Percentiles rank a stretch among this genome's conserved stretches.
Conservation (phyloP, 2,329 filamentous ascomycete species). For the Exophiala sideris region DNA sequence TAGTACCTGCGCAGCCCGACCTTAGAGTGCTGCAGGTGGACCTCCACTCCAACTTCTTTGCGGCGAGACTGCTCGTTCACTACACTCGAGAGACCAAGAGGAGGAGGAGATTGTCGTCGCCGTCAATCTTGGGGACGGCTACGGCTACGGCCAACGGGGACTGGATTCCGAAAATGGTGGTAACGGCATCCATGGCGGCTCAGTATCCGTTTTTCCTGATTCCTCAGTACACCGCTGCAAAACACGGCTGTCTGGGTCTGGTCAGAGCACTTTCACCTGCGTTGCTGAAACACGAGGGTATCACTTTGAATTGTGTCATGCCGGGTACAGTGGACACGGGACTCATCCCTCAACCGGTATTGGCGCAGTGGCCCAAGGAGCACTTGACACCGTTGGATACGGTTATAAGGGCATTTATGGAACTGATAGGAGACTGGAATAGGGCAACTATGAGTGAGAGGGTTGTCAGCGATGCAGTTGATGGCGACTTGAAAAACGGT, state of each 20-base stretch:
- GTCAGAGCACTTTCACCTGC: slow-evolving; percentile 14
- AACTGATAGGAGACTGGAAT: slow-evolving; percentile 24
- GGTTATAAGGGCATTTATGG: slow-evolving; percentile 33
- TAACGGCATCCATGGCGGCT: slow-evolving; percentile 44
- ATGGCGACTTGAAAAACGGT: too few relatives aligned
- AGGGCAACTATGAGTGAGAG: too few relatives aligned
- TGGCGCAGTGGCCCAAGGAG: slow-evolving; percentile 31
- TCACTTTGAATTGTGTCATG: slow-evolving; percentile 35
- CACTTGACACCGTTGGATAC: slow-evolving; percentile 37
- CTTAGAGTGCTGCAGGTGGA: slow-evolving; percentile 35
- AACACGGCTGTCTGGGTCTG: slow-evolving; percentile 54
- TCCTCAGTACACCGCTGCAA: slow-evolving; percentile 50
- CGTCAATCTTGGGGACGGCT: too few relatives aligned
- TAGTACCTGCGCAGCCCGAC: slow-evolving; percentile 30
- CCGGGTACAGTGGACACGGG: slow-evolving; percentile 35
- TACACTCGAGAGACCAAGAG: slow-evolving; percentile 31
- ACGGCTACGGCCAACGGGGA: neutral
- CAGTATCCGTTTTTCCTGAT: slow-evolving; percentile 36
- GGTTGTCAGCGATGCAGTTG: too few relatives aligned
- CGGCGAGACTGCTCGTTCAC: slow-evolving; percentile 37
- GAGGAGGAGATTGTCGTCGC: too few relatives aligned
- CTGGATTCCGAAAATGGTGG: slow-evolving; percentile 36
- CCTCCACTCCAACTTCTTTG: slow-evolving; percentile 33
- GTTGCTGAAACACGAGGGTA: slow-evolving; percentile 29
- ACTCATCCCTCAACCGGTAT: slow-evolving; percentile 30